phyloP scores from a whole-genome alignment of 352 stramenopile genomes.

The Aphanomyces invadans region DNA sequence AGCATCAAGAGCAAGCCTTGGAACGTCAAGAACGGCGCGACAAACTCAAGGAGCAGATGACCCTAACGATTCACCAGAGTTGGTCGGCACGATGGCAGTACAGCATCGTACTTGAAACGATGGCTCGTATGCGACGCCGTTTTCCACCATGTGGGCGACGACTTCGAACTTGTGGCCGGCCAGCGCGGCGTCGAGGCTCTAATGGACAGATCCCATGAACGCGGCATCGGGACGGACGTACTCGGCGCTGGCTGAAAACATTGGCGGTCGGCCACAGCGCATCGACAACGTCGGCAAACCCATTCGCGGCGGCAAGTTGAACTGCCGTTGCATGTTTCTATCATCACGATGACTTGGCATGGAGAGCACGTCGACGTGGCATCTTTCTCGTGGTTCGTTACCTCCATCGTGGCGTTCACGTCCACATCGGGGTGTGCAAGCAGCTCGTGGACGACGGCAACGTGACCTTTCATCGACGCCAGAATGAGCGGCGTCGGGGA shows the following conservation, averaged over 20 bases:
- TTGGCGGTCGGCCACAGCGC: constrained; percentile 36
- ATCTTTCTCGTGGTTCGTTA: neutral
- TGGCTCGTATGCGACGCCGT: neutral
- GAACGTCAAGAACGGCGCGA: neutral
- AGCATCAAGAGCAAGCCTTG: neutral
- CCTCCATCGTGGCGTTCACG: neutral
- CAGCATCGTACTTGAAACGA: neutral
- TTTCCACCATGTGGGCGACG: neutral
- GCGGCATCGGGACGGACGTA: neutral
- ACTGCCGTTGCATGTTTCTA: constrained; percentile 46
- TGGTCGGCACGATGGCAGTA: neutral
- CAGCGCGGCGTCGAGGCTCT: neutral
- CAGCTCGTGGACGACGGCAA: neutral
- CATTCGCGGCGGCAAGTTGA: constrained; percentile 64
- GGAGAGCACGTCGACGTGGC: no score
- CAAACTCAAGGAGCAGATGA: neutral
- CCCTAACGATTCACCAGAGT: neutral
- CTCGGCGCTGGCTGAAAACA: neutral
- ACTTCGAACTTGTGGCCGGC: neutral
- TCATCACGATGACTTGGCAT: neutral
- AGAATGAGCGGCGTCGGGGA: neutral
- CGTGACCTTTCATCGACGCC: neutral
- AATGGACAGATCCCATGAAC: neutral
- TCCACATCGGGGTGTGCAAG: neutral
- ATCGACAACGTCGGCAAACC: constrained; percentile 63